Conservation (phyloP, 202 grass and related monocot species). For the Dendrocalamus latiflorus region DNA sequence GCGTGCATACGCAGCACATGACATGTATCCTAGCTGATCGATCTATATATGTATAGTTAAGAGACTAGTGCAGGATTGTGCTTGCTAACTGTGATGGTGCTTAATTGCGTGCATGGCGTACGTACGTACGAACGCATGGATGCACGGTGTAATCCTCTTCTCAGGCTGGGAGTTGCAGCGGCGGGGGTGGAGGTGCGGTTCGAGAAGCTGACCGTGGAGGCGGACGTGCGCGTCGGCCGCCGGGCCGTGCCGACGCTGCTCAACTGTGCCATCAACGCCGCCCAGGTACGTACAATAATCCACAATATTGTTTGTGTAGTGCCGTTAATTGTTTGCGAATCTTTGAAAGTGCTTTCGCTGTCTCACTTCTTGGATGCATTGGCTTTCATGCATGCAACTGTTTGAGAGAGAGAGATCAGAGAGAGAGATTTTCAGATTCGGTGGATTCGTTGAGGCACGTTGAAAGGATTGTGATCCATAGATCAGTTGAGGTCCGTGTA, state of each 20-base stretch:
- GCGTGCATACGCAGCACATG: too few species aligned
- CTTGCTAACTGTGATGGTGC: background rate
- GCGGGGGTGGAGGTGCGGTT: conserved; percentile 63
- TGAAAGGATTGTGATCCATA: background rate
- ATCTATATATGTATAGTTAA: too few species aligned
- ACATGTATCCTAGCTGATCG: too few species aligned
- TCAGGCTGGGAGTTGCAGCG: conserved; percentile 48
- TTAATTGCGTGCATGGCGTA: background rate
- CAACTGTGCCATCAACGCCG: conserved; percentile 61
- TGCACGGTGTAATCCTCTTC: background rate
- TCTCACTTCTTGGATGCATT: background rate
- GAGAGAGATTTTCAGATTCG: too few species aligned
- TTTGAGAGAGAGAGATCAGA: background rate
- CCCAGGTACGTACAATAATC: conserved; percentile 39
- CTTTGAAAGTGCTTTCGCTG: background rate
- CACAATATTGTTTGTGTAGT: background rate
- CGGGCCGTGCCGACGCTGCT: conserved; percentile 69
- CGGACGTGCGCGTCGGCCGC: conserved; percentile 46
- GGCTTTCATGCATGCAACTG: background rate
- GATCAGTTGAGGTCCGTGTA: too few species aligned
- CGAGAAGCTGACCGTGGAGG: conserved; percentile 63
- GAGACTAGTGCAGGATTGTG: background rate
- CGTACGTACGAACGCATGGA: background rate
- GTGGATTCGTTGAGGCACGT: background rate
- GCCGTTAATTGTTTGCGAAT: background rate